Evolutionary conservation across 139 green algal genomes (phyloP).

Genomic region (Prasinococcaceae sp.): DNA sequence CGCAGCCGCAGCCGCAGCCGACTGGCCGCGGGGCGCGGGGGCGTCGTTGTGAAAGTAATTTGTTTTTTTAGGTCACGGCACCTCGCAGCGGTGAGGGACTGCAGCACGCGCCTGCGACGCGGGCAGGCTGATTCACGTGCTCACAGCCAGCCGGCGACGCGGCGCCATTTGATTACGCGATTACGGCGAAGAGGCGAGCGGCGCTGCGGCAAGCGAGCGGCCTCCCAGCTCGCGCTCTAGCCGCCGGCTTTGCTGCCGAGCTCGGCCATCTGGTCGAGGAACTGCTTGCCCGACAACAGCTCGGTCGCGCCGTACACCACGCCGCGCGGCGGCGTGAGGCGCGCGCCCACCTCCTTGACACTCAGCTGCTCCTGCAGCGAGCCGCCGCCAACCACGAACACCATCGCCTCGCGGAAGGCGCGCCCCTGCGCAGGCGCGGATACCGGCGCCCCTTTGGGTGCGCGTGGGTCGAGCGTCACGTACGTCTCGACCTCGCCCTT

Average conservation of each 20-base stretch:
- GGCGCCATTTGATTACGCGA: no score
- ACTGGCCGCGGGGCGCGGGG: no score
- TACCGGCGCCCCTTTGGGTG: conserved; percentile 37
- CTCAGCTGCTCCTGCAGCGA: conserved; percentile 86
- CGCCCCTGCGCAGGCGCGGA: conserved; percentile 19
- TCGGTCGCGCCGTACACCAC: conserved; percentile 91
- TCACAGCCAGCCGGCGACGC: no score
- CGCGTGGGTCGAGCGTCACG: conserved; percentile 56
- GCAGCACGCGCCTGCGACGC: no score
- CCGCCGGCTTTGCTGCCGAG: conserved; percentile 62
- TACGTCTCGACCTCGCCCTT: conserved; percentile 45
- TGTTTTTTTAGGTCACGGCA: no score
- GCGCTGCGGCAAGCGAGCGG: no score
- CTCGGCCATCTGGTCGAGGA: conserved; percentile 60
- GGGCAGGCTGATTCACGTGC: no score
- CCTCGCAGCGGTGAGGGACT: no score
- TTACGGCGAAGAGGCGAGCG: no score
- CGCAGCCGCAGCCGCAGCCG: no score
- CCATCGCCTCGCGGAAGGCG: conserved; percentile 67
- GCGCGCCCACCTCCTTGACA: conserved; percentile 44
- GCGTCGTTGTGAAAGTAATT: no score
- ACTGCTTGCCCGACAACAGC: conserved; percentile 55
- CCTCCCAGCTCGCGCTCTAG: no score
- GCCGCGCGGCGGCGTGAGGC: conserved; percentile 8
- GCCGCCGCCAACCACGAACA: conserved; percentile 94